Percentiles rank a stretch among this genome's conserved stretches.
phyloP scores from a whole-genome alignment of 2,329 filamentous ascomycete genomes.

The Thielaviopsis populi region DNA sequence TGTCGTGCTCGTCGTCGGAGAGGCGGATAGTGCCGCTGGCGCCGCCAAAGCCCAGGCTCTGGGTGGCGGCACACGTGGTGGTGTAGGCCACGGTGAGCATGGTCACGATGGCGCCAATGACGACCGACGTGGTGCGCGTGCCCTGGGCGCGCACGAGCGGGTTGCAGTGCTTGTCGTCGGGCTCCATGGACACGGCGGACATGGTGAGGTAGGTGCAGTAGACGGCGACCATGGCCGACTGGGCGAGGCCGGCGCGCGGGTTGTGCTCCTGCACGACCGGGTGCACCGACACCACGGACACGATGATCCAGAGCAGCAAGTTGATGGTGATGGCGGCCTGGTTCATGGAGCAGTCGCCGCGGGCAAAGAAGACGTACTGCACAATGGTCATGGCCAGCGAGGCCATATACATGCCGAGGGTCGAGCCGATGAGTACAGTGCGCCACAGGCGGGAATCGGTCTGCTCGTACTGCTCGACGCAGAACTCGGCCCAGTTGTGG shows the following conservation, averaged over 20 bases:
- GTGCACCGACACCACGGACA: conserved; percentile 78
- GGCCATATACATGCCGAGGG: conserved; percentile 80
- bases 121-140: conserved; percentile 75
- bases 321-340: conserved; percentile 93
- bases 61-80: conserved; percentile 87
- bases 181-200: conserved; percentile 97
- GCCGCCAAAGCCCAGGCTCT: conserved; percentile 61
- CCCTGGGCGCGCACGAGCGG: conserved; percentile 74
- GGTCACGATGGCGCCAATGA: conserved; percentile 87
- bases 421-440: conserved; percentile 75
- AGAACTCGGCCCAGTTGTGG: conserved; percentile 95
- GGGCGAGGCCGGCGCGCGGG: conserved; percentile 84
- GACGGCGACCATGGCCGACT: conserved; percentile 89
- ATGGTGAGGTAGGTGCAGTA: conserved; percentile 99
- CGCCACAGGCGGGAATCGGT: conserved; percentile 77
- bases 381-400: conserved; percentile 88
- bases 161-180: conserved; percentile 86
- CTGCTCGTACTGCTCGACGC: conserved; percentile 81
- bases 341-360: conserved; percentile 77
- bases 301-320: conserved; percentile 62
- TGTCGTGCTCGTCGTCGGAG: conserved; percentile 62
- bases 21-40: conserved; percentile 21
- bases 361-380: conserved; percentile 94
- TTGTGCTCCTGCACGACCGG: conserved; percentile 83
- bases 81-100: conserved; percentile 97